Conservation (phyloP, 805 yeast genomes). For the Ogataea nakhonphanomensis region DNA sequence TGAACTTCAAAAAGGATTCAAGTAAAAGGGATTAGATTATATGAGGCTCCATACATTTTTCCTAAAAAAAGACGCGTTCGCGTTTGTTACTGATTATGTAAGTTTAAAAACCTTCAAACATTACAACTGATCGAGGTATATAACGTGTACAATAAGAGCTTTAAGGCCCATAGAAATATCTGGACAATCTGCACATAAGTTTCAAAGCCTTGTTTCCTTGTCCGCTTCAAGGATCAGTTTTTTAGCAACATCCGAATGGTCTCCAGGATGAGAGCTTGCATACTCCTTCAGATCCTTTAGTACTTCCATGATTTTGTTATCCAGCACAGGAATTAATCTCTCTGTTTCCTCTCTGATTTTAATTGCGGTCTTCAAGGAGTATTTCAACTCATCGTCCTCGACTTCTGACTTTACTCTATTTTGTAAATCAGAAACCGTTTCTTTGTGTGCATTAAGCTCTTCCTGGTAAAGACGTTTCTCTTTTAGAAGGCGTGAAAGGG, state of each 20-base stretch:
- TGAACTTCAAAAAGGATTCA: no score
- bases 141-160: background rate
- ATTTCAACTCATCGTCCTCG: slow-evolving; percentile 25
- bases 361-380: slow-evolving; percentile 25
- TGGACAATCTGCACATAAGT: no score
- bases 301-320: slow-evolving; percentile 23
- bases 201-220: slow-evolving; percentile 4
- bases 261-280: slow-evolving; percentile 18
- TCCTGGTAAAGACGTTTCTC: slow-evolving; percentile 61
- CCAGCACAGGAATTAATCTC: slow-evolving; percentile 27
- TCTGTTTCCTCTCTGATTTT: slow-evolving; percentile 29
- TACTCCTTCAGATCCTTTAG: slow-evolving; percentile 24
- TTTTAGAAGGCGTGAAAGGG: slow-evolving; percentile 65
- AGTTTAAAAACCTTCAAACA: background rate
- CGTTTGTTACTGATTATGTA: background rate
- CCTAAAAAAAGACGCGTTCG: background rate
- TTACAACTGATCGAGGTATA: background rate
- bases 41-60: background rate
- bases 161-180: background rate
- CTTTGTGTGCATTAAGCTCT: slow-evolving; percentile 43
- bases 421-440: slow-evolving; percentile 10
- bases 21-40: background rate
- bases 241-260: slow-evolving; percentile 18
- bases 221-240: slow-evolving; percentile 26
- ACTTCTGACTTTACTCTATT: slow-evolving; percentile 14